Conservation (phyloP, 768 basidiomycete genomes). For the Mycena metata region DNA sequence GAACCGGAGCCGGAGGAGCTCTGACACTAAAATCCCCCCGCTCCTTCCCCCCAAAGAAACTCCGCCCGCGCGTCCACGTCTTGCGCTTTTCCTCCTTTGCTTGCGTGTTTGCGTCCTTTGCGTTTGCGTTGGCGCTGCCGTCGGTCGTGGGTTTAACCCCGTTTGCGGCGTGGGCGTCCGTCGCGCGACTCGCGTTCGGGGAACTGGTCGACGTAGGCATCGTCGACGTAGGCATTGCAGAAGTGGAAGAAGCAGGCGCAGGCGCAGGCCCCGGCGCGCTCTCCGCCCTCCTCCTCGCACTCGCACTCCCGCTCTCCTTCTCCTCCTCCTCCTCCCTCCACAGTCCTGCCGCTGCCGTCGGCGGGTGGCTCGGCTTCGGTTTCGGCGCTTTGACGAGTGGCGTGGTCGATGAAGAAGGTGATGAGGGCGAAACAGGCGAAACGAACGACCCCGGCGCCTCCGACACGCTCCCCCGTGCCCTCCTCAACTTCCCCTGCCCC, state of each 20-base stretch:
- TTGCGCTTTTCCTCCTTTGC: neutral
- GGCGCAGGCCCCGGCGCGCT: conserved; percentile 8
- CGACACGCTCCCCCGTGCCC: neutral
- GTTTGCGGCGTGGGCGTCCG: too few relatives aligned
- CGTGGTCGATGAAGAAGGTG: too few relatives aligned
- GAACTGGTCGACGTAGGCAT: neutral
- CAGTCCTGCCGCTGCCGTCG: neutral
- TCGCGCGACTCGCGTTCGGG: too few relatives aligned
- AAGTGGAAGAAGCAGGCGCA: too few relatives aligned
- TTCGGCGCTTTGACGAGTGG: too few relatives aligned
- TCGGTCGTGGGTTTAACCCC: too few relatives aligned
- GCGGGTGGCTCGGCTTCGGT: too few relatives aligned
- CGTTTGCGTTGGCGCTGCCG: too few relatives aligned
- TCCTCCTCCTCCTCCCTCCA: neutral
- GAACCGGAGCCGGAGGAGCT: too few relatives aligned
- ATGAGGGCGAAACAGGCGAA: too few relatives aligned
- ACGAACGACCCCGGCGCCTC: neutral
- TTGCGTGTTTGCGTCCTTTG: neutral
- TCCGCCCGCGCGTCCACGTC: conserved; percentile 14
- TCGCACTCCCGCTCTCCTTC: neutral
- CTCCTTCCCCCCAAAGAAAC: conserved; percentile 23
- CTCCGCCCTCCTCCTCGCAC: conserved; percentile 13
- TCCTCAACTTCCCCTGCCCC: neutral
- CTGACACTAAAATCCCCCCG: conserved; percentile 1
- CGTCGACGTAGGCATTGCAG: neutral